Conservation (phyloP, 139 green algal genomes). For the Microglena sp. region DNA sequence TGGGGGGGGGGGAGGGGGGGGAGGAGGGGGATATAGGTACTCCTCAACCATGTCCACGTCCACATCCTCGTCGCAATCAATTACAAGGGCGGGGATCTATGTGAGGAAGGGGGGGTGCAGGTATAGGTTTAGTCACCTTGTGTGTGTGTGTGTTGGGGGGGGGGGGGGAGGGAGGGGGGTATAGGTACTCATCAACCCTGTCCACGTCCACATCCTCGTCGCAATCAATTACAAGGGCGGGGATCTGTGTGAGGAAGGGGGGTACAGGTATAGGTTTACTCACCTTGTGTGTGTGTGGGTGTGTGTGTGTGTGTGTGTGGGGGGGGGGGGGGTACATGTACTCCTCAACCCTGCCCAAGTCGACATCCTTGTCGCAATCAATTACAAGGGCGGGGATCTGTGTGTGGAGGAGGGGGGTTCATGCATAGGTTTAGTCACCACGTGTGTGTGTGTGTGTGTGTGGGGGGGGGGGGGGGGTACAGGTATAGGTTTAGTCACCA, state of each 20-base stretch:
- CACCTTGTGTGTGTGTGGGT: background rate
- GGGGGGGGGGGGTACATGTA: background rate
- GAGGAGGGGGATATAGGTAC: conserved; percentile 19
- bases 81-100: background rate
- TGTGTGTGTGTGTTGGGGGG: too few species aligned
- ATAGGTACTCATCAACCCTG: conserved; percentile 35
- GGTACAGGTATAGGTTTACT: too few species aligned
- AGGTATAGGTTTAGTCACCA: background rate
- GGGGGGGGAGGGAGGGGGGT: background rate
- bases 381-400: conserved; percentile 57
- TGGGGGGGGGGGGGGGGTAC: background rate
- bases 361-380: conserved; percentile 62
- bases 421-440: background rate
- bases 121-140: background rate
- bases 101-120: background rate
- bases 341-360: too few species aligned
- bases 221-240: conserved; percentile 64
- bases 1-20: too few species aligned
- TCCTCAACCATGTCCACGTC: conserved; percentile 14
- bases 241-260: too few species aligned
- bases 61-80: background rate
- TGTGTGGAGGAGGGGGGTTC: too few species aligned
- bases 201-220: conserved; percentile 48
- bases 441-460: background rate
- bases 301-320: background rate